phyloP scores from a whole-genome alignment of 1,284 basidiomycete species.

The Chalciporus piperatoides region DNA sequence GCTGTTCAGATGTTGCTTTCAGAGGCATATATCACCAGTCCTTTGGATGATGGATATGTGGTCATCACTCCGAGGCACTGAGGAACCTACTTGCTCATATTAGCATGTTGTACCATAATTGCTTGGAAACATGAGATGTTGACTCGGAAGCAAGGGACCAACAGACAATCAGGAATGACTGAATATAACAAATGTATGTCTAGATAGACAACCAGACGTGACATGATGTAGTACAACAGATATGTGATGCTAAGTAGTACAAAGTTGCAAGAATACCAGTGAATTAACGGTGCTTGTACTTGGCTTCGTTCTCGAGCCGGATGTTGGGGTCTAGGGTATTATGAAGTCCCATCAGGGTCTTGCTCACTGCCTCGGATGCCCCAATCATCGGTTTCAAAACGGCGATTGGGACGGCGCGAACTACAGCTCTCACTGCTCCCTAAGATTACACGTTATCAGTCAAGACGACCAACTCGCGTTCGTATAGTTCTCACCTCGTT shows the following conservation, averaged over 20 bases:
- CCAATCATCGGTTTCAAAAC: conserved; percentile 97
- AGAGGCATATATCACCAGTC: conserved; percentile 33
- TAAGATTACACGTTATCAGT: conserved; percentile 31
- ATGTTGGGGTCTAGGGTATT: conserved; percentile 84
- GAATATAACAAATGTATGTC: neutral
- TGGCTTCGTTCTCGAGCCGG: conserved; percentile 77
- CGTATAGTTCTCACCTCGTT: conserved; percentile 61
- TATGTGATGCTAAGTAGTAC: conserved; percentile 20
- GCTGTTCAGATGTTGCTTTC: conserved; percentile 22
- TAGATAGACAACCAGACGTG: neutral
- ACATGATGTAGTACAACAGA: conserved; percentile 12
- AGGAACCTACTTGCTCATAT: neutral
- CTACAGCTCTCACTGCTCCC: conserved; percentile 89
- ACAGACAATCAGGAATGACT: neutral
- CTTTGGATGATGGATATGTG: conserved; percentile 29
- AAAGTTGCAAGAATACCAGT: conserved; percentile 10
- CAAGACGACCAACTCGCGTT: neutral
- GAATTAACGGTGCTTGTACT: conserved; percentile 74
- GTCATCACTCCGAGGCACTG: conserved; percentile 29
- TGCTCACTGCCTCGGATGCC: conserved; percentile 92
- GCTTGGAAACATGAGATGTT: neutral
- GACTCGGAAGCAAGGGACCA: neutral
- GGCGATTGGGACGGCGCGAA: conserved; percentile 95
- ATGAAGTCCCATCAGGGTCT: conserved; percentile 89
- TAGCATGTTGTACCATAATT: neutral